These are phyloP conservation scores for Trametes sp. DNA, from an alignment of 1,284 basidiomycete genomes.

Conservation along the genomic window DNA sequence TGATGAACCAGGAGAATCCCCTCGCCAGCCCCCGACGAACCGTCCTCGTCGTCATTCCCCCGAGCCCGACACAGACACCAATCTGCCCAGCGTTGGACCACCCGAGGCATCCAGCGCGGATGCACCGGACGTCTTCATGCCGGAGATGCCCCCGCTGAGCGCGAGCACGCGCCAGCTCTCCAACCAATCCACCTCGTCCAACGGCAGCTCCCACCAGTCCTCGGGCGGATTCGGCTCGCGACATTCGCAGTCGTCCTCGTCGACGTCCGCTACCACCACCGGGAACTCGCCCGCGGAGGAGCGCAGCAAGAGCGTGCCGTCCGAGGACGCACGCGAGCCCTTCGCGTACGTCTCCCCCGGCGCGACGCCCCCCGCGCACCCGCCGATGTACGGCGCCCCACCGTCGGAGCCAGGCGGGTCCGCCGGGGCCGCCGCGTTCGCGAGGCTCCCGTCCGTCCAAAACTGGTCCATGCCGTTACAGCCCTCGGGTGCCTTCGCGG, in stretches of 20 bases:
- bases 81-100: too few species aligned
- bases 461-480: conserved; percentile 4
- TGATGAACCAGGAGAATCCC: conserved; percentile 39
- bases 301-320: not conserved
- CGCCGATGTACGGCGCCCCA: conserved; percentile 12
- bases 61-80: not conserved
- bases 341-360: conserved; percentile 37
- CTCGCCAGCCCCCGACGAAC: conserved; percentile 48
- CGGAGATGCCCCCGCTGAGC: conserved; percentile 22
- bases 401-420: not conserved
- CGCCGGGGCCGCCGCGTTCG: not conserved
- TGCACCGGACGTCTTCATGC: not conserved
- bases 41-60: conserved; percentile 52
- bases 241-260: conserved; percentile 16
- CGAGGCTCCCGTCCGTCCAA: not conserved
- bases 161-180: conserved; percentile 30
- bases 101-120: too few species aligned
- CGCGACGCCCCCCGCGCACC: not conserved
- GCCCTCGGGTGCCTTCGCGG: not conserved
- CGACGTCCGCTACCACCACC: conserved; percentile 17
- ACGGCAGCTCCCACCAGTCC: conserved; percentile 17
- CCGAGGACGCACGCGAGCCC: conserved; percentile 24
- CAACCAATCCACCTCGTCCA: conserved; percentile 27
- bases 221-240: conserved; percentile 12
- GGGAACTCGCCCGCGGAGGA: conserved; percentile 18